Evolutionary conservation across 179 eudicot genomes (phyloP).

Genomic region (Silene coronaria): DNA sequence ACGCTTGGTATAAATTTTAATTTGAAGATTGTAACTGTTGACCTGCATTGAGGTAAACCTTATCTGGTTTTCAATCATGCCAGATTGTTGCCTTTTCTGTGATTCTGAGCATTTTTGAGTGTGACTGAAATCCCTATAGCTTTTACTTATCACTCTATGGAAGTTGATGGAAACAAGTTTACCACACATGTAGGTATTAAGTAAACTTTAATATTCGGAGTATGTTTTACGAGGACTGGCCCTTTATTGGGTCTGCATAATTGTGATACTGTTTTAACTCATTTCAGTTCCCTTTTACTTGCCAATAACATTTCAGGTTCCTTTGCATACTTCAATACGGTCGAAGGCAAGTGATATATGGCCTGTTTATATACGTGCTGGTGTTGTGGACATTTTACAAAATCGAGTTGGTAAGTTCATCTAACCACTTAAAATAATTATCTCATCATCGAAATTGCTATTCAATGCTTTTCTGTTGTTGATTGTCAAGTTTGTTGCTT

Average conservation of each 20-base stretch:
- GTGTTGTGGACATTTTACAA: constrained; percentile 73
- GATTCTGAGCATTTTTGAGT: not conserved
- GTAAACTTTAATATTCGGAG: not conserved
- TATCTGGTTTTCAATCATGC: not conserved
- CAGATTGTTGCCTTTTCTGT: not conserved
- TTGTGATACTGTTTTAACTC: constrained; percentile 1
- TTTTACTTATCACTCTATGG: not conserved
- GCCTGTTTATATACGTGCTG: constrained; percentile 58
- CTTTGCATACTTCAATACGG: constrained; percentile 41
- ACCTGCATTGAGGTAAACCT: not conserved
- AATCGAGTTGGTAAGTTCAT: constrained; percentile 71
- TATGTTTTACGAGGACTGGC: not conserved
- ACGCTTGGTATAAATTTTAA: not conserved
- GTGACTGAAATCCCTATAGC: not conserved
- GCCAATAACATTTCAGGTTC: constrained; percentile 40
- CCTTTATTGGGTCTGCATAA: not conserved
- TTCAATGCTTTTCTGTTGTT: not conserved
- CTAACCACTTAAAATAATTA: not conserved
- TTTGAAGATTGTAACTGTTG: not conserved
- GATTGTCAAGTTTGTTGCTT: not conserved
- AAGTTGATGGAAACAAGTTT: not conserved
- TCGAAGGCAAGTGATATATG: constrained; percentile 41
- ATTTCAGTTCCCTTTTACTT: not conserved
- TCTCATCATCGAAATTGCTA: not conserved
- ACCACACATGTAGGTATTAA: not conserved